Percentiles rank a stretch among this genome's conserved stretches.
phyloP scores from a whole-genome alignment of 805 yeast species.

The Nakazawaea ishiwadae region DNA sequence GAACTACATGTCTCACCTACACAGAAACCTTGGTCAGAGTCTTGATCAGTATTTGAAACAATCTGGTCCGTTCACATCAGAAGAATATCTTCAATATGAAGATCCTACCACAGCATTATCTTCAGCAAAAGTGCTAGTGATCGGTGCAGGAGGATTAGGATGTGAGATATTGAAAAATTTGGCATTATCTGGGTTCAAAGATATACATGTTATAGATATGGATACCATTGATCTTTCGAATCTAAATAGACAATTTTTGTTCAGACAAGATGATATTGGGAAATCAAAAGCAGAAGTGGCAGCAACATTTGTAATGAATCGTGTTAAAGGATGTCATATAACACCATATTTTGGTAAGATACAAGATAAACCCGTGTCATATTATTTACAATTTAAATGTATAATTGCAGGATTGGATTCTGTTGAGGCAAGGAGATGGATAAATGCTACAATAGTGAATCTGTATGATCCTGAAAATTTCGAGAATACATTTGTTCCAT shows the following conservation, averaged over 20 bases:
- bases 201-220: constrained; percentile 73
- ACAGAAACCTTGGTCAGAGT: not conserved
- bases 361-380: constrained; percentile 56
- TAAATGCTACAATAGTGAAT: constrained; percentile 63
- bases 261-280: constrained; percentile 59
- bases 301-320: constrained; percentile 44
- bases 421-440: constrained; percentile 88
- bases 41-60: constrained; percentile 8
- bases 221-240: constrained; percentile 78
- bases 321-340: constrained; percentile 40
- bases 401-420: constrained; percentile 87
- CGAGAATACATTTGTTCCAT: constrained; percentile 44
- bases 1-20: too few species aligned
- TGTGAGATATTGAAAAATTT: constrained; percentile 75
- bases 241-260: constrained; percentile 71
- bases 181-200: constrained; percentile 61
- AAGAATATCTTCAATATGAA: constrained; percentile 7
- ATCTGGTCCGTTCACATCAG: constrained; percentile 5
- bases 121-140: constrained; percentile 32
- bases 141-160: constrained; percentile 85
- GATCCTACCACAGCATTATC: constrained; percentile 14
- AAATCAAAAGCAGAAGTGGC: constrained; percentile 64
- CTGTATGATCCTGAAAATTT: constrained; percentile 52
- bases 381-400: constrained; percentile 62
- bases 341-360: constrained; percentile 62